These are phyloP conservation scores for Coniochaeta sp. DNA, from an alignment of 2,329 filamentous ascomycete genomes.

Conservation along the genomic window DNA sequence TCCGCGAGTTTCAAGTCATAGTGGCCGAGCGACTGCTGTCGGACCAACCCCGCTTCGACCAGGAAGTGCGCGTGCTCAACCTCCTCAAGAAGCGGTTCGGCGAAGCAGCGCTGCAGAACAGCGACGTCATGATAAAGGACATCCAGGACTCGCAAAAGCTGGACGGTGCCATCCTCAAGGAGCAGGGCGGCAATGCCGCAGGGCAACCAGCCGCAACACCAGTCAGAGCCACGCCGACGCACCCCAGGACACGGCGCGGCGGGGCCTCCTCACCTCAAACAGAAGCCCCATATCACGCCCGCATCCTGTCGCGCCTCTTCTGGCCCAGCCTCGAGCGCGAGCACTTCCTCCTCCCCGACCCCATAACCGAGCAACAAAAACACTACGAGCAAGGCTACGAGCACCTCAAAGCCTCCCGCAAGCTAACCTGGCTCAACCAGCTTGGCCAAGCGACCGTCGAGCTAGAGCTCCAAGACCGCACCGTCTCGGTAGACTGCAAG, in stretches of 20 bases:
- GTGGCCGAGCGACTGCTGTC: constrained; percentile 73
- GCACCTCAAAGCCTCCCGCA: constrained; percentile 72
- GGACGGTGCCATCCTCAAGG: constrained; percentile 58
- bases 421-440: constrained; percentile 81
- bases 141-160: constrained; percentile 75
- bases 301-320: constrained; percentile 86
- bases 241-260: background rate
- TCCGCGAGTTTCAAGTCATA: constrained; percentile 86
- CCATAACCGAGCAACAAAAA: constrained; percentile 54
- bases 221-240: background rate
- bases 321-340: constrained; percentile 79
- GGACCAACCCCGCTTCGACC: constrained; percentile 58
- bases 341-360: constrained; percentile 55
- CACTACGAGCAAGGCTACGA: constrained; percentile 73
- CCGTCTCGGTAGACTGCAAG: constrained; percentile 62
- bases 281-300: constrained; percentile 55
- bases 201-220: constrained; percentile 9
- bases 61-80: constrained; percentile 75
- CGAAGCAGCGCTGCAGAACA: constrained; percentile 78
- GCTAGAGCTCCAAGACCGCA: constrained; percentile 76
- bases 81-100: constrained; percentile 86
- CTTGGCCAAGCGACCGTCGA: constrained; percentile 75
- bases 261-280: constrained; percentile 2
- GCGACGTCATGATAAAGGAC: constrained; percentile 96
- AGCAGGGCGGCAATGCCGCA: constrained; percentile 22